Percentiles rank a stretch among this genome's conserved stretches.
These are phyloP conservation scores for Fraxinus sp. DNA, from an alignment of 305 asterid genomes.

Conservation along the genomic window DNA sequence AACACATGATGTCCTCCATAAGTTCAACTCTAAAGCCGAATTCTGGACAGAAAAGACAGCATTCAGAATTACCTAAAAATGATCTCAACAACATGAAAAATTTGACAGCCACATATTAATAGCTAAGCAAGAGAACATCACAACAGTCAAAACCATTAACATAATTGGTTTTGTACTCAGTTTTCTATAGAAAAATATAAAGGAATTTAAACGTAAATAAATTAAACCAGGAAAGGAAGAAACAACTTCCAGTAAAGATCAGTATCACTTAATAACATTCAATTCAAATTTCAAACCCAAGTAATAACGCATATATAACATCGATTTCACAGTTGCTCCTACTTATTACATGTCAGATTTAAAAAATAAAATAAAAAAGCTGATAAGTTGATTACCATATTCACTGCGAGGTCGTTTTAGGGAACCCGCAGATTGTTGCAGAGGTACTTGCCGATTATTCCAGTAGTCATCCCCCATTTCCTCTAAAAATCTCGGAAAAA, in stretches of 20 bases:
- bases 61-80: neutral
- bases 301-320: neutral
- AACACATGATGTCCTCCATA: neutral
- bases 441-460: slow-evolving; percentile 30
- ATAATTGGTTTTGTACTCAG: neutral
- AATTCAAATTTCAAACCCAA: neutral
- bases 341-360: neutral
- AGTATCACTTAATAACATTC: neutral
- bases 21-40: neutral
- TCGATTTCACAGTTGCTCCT: neutral
- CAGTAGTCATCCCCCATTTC: slow-evolving; percentile 48
- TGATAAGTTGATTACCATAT: slow-evolving; percentile 26
- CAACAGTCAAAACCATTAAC: neutral
- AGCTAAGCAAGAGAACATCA: neutral
- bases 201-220: neutral
- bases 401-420: slow-evolving; percentile 48
- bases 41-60: neutral
- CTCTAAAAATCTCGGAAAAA: neutral
- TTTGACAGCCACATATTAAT: neutral
- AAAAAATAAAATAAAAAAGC: neutral
- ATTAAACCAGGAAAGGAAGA: neutral
- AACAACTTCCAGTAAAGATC: neutral
- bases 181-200: neutral
- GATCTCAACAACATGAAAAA: neutral
- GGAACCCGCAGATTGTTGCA: slow-evolving; percentile 31